phyloP scores from a whole-genome alignment of 441 rosid genomes.

The Adansonia rubrostipa region DNA sequence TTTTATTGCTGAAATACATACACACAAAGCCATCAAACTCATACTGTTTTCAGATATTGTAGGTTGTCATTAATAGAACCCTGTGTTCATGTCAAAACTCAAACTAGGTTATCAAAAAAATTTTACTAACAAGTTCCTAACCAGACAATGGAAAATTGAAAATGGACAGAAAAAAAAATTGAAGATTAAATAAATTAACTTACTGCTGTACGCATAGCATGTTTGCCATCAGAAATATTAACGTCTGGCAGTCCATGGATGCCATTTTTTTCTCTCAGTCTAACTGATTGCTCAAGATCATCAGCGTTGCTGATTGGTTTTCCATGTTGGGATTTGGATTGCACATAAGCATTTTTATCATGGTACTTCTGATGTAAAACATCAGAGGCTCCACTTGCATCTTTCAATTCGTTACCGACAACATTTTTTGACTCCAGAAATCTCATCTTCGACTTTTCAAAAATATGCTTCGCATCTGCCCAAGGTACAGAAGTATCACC shows the following conservation, averaged over 20 bases:
- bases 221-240: slow-evolving; percentile 58
- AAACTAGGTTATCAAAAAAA: slow-evolving; percentile 10
- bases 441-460: slow-evolving; percentile 58
- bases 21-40: not conserved
- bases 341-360: slow-evolving; percentile 54
- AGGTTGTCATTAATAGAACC: slow-evolving; percentile 24
- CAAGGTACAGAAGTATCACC: slow-evolving; percentile 46
- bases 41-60: slow-evolving; percentile 15
- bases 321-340: slow-evolving; percentile 56
- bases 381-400: slow-evolving; percentile 52
- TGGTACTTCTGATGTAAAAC: slow-evolving; percentile 52
- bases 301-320: slow-evolving; percentile 42
- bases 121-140: slow-evolving; percentile 12
- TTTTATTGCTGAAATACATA: not conserved
- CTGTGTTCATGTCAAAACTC: slow-evolving; percentile 16
- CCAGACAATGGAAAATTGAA: not conserved
- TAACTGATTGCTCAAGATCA: slow-evolving; percentile 47
- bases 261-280: slow-evolving; percentile 60
- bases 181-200: slow-evolving; percentile 35
- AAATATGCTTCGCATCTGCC: slow-evolving; percentile 48
- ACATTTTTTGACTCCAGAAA: slow-evolving; percentile 46
- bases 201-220: slow-evolving; percentile 55
- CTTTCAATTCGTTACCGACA: slow-evolving; percentile 54
- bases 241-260: slow-evolving; percentile 47
- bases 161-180: slow-evolving; percentile 1